Evolutionary conservation across 208 protist species (phyloP).

Genomic region (Leishmania braziliensis): DNA sequence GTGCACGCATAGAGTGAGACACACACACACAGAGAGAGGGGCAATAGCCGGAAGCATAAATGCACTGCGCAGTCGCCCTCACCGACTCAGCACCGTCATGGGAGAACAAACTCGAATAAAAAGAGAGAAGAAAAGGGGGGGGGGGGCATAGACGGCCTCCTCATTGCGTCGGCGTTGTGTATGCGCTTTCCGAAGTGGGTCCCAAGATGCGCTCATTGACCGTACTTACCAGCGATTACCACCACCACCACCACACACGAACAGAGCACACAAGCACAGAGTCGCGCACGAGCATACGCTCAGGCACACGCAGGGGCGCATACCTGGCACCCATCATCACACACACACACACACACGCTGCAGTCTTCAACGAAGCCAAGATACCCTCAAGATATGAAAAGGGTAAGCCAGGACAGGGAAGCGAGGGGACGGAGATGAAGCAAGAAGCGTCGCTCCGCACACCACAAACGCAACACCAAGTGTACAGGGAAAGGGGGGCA

Average conservation of each 20-base stretch:
- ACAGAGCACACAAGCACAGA: neutral
- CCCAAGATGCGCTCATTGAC: neutral
- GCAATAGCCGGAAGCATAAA: neutral
- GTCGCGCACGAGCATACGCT: neutral
- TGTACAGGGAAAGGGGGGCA: neutral
- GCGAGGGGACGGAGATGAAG: neutral
- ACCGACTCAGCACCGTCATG: neutral
- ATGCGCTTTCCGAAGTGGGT: neutral
- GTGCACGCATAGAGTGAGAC: neutral
- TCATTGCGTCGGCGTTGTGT: neutral
- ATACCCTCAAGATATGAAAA: neutral
- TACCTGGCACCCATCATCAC: neutral
- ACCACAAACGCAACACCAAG: neutral
- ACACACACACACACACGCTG: neutral
- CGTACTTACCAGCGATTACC: neutral
- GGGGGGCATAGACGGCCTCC: neutral
- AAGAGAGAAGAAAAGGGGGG: neutral
- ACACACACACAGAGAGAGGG: neutral
- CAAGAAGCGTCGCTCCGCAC: neutral
- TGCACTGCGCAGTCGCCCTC: neutral
- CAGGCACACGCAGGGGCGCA: neutral
- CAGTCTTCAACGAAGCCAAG: neutral
- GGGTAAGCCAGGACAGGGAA: neutral
- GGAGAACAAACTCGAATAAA: neutral
- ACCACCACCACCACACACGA: neutral